These are phyloP conservation scores for Echria macrotheca DNA, from an alignment of 495 filamentous ascomycete genomes.

Conservation along the genomic window DNA sequence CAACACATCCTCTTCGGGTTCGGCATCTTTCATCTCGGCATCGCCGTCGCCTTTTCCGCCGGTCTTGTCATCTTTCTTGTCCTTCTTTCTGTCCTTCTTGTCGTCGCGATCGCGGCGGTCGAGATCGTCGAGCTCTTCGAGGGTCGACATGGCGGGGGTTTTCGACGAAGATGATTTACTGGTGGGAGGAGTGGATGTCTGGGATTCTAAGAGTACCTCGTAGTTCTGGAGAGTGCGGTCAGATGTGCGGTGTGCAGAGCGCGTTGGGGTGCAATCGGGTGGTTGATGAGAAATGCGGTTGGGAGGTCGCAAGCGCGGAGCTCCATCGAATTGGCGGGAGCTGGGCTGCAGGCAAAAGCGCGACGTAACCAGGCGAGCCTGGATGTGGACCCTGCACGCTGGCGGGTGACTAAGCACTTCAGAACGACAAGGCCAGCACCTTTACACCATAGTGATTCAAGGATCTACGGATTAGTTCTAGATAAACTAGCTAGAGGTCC, in stretches of 20 bases:
- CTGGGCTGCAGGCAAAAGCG: constrained; percentile 34
- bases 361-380: constrained; percentile 31
- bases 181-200: neutral
- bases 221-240: no score
- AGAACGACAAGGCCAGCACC: no score
- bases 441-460: no score
- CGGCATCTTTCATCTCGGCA: constrained; percentile 82
- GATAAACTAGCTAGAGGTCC: no score
- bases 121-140: constrained; percentile 41
- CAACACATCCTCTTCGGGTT: constrained; percentile 64
- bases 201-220: no score
- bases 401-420: no score
- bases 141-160: constrained; percentile 30
- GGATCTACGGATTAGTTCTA: no score
- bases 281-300: constrained; percentile 12
- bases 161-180: neutral
- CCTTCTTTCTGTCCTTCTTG: constrained; percentile 63
- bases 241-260: no score
- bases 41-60: constrained; percentile 58
- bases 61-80: constrained; percentile 61
- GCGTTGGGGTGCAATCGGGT: no score
- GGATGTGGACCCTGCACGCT: constrained; percentile 8
- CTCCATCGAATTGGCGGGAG: constrained; percentile 20
- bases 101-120: constrained; percentile 81
- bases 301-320: constrained; percentile 20